Conservation (phyloP, 768 basidiomycete genomes). For the Tricholoma flavovirens region DNA sequence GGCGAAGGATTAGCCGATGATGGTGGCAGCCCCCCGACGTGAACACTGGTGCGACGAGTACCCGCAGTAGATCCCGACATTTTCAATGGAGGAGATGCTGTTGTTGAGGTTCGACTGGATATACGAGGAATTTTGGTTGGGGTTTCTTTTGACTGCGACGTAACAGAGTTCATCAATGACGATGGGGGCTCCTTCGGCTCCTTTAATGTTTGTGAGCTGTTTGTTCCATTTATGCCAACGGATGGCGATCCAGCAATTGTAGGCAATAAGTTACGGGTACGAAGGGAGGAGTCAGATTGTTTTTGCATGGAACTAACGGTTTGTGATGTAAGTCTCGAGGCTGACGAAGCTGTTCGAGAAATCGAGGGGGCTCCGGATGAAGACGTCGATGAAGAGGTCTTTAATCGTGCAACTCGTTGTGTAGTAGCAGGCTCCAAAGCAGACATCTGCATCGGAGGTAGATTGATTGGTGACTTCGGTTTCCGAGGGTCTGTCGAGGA, state of each 20-base stretch:
- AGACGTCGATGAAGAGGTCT: constrained; percentile 45
- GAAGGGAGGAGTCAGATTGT: constrained; percentile 77
- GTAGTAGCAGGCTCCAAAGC: constrained; percentile 78
- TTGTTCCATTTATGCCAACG: constrained; percentile 56
- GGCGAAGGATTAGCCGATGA: constrained; percentile 67
- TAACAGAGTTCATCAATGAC: constrained; percentile 45
- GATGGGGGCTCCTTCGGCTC: constrained; percentile 54
- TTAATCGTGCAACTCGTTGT: constrained; percentile 79
- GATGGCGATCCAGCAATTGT: constrained; percentile 95
- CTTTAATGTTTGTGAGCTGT: constrained; percentile 41
- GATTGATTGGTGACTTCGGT: constrained; percentile 55
- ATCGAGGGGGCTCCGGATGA: constrained; percentile 35
- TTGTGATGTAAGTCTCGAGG: constrained; percentile 67
- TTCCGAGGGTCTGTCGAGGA: constrained; percentile 81
- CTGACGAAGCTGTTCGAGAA: constrained; percentile 35
- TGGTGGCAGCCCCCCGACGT: constrained; percentile 38
- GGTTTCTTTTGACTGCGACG: constrained; percentile 67
- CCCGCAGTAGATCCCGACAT: constrained; percentile 43
- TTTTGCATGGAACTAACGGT: constrained; percentile 86
- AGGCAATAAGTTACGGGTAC: constrained; percentile 70
- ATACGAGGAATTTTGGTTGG: constrained; percentile 93
- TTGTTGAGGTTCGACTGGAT: constrained; percentile 75
- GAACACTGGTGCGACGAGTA: constrained; percentile 63
- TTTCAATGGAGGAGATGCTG: constrained; percentile 65
- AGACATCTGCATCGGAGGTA: constrained; percentile 90